These are phyloP conservation scores for Platanus orientalis DNA, from an alignment of 164 flowering plant genomes.

Conservation along the genomic window DNA sequence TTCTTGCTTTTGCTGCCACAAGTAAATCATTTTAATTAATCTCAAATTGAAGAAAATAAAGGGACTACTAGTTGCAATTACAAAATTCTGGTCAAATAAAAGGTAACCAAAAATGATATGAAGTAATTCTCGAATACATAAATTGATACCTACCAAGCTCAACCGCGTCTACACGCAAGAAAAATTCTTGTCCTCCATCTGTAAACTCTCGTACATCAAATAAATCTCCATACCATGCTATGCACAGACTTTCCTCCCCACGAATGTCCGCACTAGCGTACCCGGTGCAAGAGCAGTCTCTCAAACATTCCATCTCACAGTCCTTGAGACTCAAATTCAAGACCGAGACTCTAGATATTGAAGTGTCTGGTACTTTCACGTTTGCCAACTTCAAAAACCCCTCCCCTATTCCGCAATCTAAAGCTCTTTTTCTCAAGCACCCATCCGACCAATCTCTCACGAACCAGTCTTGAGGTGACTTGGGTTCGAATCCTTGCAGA, in stretches of 20 bases:
- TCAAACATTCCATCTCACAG: conserved; percentile 24
- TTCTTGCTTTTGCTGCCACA: too few species aligned
- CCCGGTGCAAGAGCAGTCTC: conserved; percentile 36
- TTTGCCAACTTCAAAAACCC: conserved; percentile 5
- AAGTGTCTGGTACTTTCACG: conserved; percentile 23
- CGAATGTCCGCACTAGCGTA: conserved; percentile 18
- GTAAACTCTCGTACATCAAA: conserved; percentile 16
- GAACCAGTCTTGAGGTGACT: conserved; percentile 1
- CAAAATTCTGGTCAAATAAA: too few species aligned
- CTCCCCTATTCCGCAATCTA: conserved; percentile 5
- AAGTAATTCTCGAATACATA: too few species aligned
- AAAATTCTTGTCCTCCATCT: conserved; percentile 22
- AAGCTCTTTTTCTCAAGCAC: neutral
- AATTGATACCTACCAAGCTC: conserved; percentile 17
- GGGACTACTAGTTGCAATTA: too few species aligned
- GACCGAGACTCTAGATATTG: neutral
- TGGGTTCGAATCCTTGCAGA: conserved; percentile 8
- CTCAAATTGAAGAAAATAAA: too few species aligned
- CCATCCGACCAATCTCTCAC: conserved; percentile 1
- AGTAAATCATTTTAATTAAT: too few species aligned
- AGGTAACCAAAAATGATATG: too few species aligned
- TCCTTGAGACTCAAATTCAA: conserved; percentile 14
- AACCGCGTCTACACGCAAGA: conserved; percentile 23
- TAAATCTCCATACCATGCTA: conserved; percentile 26
- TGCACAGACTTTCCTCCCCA: conserved; percentile 25